Base-by-base conservation (phyloP, 768 basidiomycete species). In the Leucosporidium yakuticum region DNA sequence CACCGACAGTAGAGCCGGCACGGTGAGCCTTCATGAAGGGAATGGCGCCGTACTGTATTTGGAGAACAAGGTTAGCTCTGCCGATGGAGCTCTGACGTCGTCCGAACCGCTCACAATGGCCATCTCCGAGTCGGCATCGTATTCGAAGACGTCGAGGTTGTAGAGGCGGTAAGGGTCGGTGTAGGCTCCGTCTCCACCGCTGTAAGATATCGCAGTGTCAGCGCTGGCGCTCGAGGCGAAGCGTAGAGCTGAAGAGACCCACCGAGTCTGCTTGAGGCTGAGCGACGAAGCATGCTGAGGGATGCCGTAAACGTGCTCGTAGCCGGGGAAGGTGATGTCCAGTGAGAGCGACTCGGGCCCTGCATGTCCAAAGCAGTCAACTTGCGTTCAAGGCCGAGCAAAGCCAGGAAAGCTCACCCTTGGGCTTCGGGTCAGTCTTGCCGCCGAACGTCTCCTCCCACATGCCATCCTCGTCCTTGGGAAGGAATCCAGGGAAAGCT, bases 71-170 rank as follows among this genome's bases (percentile, higher is more conserved):
- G 87, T 0, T 7, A 68, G 53, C n/a, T 60, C n/a, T 7, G 60
- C 44, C 60, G 21, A 7, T 15, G 12, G 4, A 47, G 59, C 9
- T 6, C 27, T 31, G 25, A n/a, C 14, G 6, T 17, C 25, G 0
- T 49, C 20, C 51, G 62, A 63, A 4, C 64, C 64, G 57, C 70
- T 32, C 15, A 69, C 71, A 21, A 77, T 69, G 4, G 73, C 69
- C 80, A 81, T 80, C 49, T 79, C 77, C 1, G 80, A 80, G 54
- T 79, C 77, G 19, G 91, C 86, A 31, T 89, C 84, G 79, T 98
- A 97, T 79, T 99, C 94, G 77, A 97, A 98, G 50, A 97, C 93
- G 75, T 99, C 96, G 61, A 88, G 81, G 76, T 99, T 99, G 81
- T 88, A 96, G 4, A 99, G 85, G 31, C 96, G 86, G 80, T 94